Percentiles rank a stretch among this genome's conserved stretches.
These are phyloP conservation scores for Aureobasidium zeae DNA, from an alignment of 2,329 filamentous ascomycete genomes.

Conservation along the genomic window DNA sequence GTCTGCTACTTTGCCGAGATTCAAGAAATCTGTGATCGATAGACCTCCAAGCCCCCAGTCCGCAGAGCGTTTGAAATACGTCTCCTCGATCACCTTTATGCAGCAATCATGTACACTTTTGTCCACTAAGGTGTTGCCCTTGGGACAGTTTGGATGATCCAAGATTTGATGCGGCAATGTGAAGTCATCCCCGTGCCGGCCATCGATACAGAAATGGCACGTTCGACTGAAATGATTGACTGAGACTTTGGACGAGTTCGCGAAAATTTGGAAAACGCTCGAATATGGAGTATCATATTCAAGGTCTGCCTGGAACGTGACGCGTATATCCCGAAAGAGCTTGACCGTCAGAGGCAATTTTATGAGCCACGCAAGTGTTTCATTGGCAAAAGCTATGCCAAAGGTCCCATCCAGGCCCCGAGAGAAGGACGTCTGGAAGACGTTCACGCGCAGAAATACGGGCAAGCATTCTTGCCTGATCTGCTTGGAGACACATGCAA, in stretches of 20 bases:
- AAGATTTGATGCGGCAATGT: not conserved
- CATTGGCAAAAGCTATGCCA: not conserved
- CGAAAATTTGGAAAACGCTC: constrained; percentile 1
- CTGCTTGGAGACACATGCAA: not conserved
- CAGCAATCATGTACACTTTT: constrained; percentile 8
- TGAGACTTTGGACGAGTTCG: not conserved
- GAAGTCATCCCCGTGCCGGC: not conserved
- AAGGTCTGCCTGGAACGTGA: constrained; percentile 11
- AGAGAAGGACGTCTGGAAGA: constrained; percentile 1
- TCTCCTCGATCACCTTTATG: not conserved
- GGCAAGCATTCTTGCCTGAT: constrained; percentile 2
- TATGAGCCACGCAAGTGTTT: not conserved
- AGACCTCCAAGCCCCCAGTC: not conserved
- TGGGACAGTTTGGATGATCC: constrained; percentile 3
- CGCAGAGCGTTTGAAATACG: not conserved
- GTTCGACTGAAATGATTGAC: not conserved
- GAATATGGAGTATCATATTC: not conserved
- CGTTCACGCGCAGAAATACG: not conserved
- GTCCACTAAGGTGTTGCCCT: not conserved
- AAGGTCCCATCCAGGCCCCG: not conserved
- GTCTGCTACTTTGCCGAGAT: not conserved
- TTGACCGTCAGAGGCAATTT: not conserved
- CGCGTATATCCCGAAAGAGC: not conserved
- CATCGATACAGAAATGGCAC: constrained; percentile 11
- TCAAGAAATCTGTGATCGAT: not conserved